Evolutionary conservation across 129 eudicot species (phyloP), one percentile per base, ranked within the genome.

Genomic region (Tagetes erecta): DNA sequence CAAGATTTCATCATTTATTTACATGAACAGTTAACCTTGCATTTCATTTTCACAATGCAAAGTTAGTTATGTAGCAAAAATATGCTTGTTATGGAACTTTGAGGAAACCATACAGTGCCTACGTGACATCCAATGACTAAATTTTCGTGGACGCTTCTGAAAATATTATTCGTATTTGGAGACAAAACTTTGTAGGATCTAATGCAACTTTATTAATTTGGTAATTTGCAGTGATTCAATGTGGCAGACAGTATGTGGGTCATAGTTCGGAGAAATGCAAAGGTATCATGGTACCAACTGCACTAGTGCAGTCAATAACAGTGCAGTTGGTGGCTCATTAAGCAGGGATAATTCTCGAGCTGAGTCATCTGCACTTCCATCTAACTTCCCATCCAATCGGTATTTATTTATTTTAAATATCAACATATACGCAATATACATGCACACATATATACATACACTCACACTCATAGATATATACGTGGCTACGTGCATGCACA

Each of bases 231-330:
- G 89, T 47, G 27, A 71, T 81, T 86, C 84, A 46, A 91, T 91
- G 99, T 84, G 86, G 86, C 86, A 81, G 84, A 85, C 89, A 87
- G 91, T 86, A 95, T 95, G 99, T 90, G 72, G 99, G 83, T 85
- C 83, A 84, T 80, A 84, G 87, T 81, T 81, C 69, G 91, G 84
- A 89, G 96, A 88, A 83, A 95, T 95, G 99, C 99, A 95, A 91
- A 88, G 97, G 88, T 95, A 83, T 95, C 97, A 91, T 83, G 85
- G 83, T 86, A 78, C 81, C 84, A 88, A 86, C 95, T 84, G 93
- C 97, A 94, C 88, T 83, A 88, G 92, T 88, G 99, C 97, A 82
- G 96, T 91, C 64, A 95, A 95, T 86, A 94, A 85, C 87, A 78
- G 83, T 85, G 84, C 85, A 37, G 79, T 86, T 80, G 86, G 89